A percentile compares a stretch with the other conserved stretches of the same genome.
phyloP scores from a whole-genome alignment of 2,329 filamentous ascomycete genomes.

The Venturia aucupariae region DNA sequence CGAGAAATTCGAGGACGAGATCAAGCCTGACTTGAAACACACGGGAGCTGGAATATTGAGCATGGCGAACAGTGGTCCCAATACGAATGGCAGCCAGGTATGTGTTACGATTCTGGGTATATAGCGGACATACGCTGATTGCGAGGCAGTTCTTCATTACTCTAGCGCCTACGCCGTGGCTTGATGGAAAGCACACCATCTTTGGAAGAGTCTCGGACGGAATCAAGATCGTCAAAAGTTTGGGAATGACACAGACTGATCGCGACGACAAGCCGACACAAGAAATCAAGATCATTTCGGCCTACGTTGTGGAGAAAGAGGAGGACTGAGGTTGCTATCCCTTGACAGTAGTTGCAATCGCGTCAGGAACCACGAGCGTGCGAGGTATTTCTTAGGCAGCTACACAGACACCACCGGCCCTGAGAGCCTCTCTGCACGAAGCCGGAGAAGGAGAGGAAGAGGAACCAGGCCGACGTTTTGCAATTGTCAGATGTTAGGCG shows the following conservation, averaged over 20 bases:
- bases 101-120: not conserved
- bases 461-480: not conserved
- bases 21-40: slow-evolving; percentile 68
- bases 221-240: slow-evolving; percentile 72
- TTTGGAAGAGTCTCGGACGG: slow-evolving; percentile 85
- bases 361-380: not conserved
- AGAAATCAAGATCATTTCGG: slow-evolving; percentile 70
- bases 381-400: not conserved
- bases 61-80: slow-evolving; percentile 91
- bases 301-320: slow-evolving; percentile 56
- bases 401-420: not conserved
- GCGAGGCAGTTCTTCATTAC: slow-evolving; percentile 98
- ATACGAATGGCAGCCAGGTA: slow-evolving; percentile 80
- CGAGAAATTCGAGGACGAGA: slow-evolving; percentile 90
- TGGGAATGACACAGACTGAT: slow-evolving; percentile 81
- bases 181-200: slow-evolving; percentile 95
- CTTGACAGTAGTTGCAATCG: not conserved
- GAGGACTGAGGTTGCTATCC: not conserved
- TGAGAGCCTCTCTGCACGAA: not conserved
- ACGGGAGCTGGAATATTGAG: slow-evolving; percentile 87
- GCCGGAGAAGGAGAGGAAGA: not conserved
- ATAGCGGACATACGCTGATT: slow-evolving; percentile 47
- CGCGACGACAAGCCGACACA: slow-evolving; percentile 71
- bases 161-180: slow-evolving; percentile 85
- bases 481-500: not conserved